Percentiles rank a stretch among this genome's conserved stretches.
phyloP scores from a whole-genome alignment of 495 filamentous ascomycete genomes.

The Tirmania nivea region DNA sequence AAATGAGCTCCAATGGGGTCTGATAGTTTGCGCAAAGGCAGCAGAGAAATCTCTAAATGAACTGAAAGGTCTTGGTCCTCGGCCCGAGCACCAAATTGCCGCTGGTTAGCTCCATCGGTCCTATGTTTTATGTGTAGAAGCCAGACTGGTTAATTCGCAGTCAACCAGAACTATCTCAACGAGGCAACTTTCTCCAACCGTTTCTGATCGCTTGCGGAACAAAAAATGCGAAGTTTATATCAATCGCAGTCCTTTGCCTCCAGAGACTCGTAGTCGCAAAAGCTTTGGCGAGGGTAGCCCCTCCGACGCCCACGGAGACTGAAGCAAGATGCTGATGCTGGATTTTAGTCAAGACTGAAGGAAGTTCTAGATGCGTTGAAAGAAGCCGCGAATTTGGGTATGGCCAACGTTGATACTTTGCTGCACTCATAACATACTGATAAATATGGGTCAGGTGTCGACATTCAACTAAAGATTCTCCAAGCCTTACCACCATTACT shows the following conservation, averaged over 20 bases:
- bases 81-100: conserved; percentile 62
- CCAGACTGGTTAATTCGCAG: no score
- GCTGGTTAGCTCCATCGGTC: conserved; percentile 37
- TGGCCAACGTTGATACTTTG: background rate
- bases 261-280: conserved; percentile 67
- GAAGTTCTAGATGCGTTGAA: conserved; percentile 72
- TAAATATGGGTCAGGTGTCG: conserved; percentile 35
- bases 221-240: conserved; percentile 69
- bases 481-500: conserved; percentile 80
- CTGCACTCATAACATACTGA: background rate
- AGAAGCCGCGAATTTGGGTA: conserved; percentile 50
- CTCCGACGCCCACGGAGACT: background rate
- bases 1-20: conserved; percentile 1
- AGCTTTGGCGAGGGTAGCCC: conserved; percentile 41
- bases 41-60: conserved; percentile 87
- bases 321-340: conserved; percentile 5
- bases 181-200: conserved; percentile 65
- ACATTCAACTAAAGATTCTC: conserved; percentile 88
- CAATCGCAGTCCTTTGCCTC: conserved; percentile 65
- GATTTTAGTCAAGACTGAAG: conserved; percentile 35
- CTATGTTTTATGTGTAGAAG: no score
- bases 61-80: conserved; percentile 53
- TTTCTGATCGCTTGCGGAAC: conserved; percentile 83
- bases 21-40: conserved; percentile 27
- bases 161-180: conserved; percentile 52